Evolutionary conservation across 805 yeast species (phyloP).

Genomic region (Wickerhamomyces canadensis): DNA sequence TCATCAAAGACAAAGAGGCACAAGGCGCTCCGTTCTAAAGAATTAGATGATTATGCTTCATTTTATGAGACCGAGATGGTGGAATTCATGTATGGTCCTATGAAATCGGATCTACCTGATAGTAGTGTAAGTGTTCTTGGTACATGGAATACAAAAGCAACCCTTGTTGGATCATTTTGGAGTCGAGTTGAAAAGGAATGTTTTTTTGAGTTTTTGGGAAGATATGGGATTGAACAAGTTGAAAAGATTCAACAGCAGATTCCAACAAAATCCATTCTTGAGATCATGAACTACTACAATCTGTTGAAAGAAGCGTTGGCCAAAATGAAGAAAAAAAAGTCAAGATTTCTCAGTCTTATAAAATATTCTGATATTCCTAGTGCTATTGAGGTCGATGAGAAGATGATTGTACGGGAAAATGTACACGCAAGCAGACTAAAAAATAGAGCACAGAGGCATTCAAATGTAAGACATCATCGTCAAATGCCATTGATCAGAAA

Average conservation of each 20-base stretch:
- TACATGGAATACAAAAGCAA: no score
- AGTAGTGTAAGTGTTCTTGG: no score
- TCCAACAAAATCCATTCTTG: constrained; percentile 36
- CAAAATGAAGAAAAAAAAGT: constrained; percentile 20
- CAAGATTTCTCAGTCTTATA: constrained; percentile 19
- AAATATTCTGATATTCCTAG: constrained; percentile 43
- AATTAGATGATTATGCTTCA: no score
- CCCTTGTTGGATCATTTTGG: constrained; percentile 37
- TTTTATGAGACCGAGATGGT: no score
- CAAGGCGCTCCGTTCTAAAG: no score
- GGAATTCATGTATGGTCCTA: no score
- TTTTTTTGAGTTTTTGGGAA: constrained; percentile 44
- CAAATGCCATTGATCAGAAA: not conserved
- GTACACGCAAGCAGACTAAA: constrained; percentile 25
- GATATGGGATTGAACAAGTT: constrained; percentile 43
- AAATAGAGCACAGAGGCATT: not conserved
- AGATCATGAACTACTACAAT: constrained; percentile 41
- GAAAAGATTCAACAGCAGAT: constrained; percentile 35
- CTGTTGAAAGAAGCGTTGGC: constrained; percentile 28
- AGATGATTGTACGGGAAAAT: constrained; percentile 40
- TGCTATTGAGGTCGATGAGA: constrained; percentile 45
- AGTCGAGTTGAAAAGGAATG: constrained; percentile 39
- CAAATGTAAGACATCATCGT: not conserved
- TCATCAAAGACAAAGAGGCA: no score
- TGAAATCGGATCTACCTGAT: no score